Base-by-base conservation (phyloP, 768 basidiomycete genomes). In the Phylloporus sp. region DNA sequence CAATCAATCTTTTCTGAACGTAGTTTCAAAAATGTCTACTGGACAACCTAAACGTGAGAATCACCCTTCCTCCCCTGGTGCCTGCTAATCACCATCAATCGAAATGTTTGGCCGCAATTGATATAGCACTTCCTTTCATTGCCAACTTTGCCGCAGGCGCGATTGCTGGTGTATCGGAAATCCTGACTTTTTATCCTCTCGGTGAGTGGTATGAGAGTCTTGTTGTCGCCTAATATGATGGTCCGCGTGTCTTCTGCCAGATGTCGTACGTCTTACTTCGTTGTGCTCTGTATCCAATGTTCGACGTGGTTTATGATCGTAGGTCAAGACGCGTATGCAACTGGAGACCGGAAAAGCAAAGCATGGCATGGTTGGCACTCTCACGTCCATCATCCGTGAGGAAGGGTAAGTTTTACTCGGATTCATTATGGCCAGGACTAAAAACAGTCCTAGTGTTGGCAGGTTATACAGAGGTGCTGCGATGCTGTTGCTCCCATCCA, bases 251-350 rank as follows among this genome's bases (percentile, higher is more conserved):
- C 6, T 9, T 42, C 21, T 41, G 10, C 29, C 41, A 86, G 91
- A 95, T 89, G 92, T 95, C 60, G 89, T 91, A 69, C 59, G 89
- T 80, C 38, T 40, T 18, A 24, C 38, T 17, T 14, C 21, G 35
- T 22, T 28, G 24, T 23, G 23, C 9, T 6, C 5, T 48, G 10
- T 11, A 7, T 39, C 46, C 24, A 22, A 38, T 35, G 34, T 42
- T 37, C 42, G 29, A 44, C 34, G 35, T 7, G 22, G 33, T 53
- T 20, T 33, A 46, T 50, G 15, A 48, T 53, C 35, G 35, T 61
- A 92, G 89, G 92, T 97, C 63, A 97, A 99, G 72, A 99, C 96
- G 18, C 89, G 96, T 22, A 94, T 97, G 83, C 96, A 99, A 65
- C 76, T 99, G n/a, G 86, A 89, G 64, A 88, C 84, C 5, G 90